Evolutionary conservation across 2,329 filamentous ascomycete species (phyloP).

Genomic region (Fonsecaea nubica): DNA sequence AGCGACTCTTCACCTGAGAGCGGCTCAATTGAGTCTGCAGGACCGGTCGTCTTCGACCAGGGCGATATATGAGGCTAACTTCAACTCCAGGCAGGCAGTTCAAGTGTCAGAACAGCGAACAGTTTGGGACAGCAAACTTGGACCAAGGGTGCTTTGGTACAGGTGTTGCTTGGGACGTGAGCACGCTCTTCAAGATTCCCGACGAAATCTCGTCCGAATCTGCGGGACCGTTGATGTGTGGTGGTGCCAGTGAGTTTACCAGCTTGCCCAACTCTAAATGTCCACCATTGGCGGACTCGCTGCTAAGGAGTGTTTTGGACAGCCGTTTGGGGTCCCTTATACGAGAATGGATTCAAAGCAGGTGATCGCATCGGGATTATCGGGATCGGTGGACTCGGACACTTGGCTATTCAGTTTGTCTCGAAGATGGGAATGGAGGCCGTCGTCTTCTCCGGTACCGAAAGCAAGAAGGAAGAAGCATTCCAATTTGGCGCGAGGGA

Average conservation of each 20-base stretch:
- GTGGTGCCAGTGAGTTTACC: constrained; percentile 30
- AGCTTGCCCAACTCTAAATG: not conserved
- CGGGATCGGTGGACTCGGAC: constrained; percentile 77
- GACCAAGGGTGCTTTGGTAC: constrained; percentile 38
- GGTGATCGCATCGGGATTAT: constrained; percentile 66
- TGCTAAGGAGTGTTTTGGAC: constrained; percentile 1
- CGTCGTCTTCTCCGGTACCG: constrained; percentile 63
- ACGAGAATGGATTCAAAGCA: constrained; percentile 27
- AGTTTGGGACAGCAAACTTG: constrained; percentile 32
- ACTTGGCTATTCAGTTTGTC: constrained; percentile 78
- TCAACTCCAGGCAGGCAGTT: constrained; percentile 41
- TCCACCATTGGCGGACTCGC: not conserved
- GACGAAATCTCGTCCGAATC: constrained; percentile 27
- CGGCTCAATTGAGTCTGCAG: not conserved
- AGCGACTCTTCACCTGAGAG: not conserved
- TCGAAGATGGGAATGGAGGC: constrained; percentile 73
- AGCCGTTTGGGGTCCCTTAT: constrained; percentile 36
- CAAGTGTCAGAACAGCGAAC: constrained; percentile 37
- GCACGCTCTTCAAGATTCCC: constrained; percentile 34
- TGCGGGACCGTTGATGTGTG: constrained; percentile 36
- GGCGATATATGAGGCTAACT: not conserved
- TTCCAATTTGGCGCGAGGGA: constrained; percentile 65
- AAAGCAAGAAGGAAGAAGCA: constrained; percentile 72
- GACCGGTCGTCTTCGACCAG: not conserved
- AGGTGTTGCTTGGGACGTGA: constrained; percentile 35